Evolutionary conservation across 768 basidiomycete species (phyloP).

Genomic region (Mrakia blollopis): DNA sequence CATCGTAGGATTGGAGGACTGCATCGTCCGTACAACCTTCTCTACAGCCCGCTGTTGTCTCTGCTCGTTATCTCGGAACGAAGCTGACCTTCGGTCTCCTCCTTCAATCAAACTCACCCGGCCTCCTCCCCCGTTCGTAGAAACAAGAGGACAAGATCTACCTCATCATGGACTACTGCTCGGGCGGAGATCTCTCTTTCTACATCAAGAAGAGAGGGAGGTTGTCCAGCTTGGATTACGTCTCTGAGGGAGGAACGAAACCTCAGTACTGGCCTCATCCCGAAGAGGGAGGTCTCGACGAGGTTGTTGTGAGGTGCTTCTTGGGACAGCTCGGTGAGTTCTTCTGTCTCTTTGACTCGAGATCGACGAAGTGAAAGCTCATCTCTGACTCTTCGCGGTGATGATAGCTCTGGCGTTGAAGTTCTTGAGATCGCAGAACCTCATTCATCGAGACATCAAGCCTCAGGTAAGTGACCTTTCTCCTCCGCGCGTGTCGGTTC

Average conservation of each 20-base stretch:
- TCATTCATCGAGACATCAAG: slow-evolving; percentile 96
- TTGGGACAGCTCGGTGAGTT: slow-evolving; percentile 76
- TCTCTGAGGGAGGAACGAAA: slow-evolving; percentile 47
- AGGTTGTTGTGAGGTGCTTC: slow-evolving; percentile 85
- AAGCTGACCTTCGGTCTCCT: background rate
- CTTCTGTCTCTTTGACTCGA: slow-evolving; percentile 5
- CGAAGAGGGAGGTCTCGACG: slow-evolving; percentile 79
- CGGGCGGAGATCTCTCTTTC: slow-evolving; percentile 89
- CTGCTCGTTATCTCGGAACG: background rate
- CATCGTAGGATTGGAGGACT: slow-evolving; percentile 87
- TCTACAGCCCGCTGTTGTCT: no score
- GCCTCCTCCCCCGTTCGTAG: slow-evolving; percentile 36
- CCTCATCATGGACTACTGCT: slow-evolving; percentile 95
- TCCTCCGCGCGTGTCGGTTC: background rate
- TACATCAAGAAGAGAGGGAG: slow-evolving; percentile 98
- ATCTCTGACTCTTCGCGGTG: background rate
- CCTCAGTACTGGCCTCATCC: slow-evolving; percentile 88
- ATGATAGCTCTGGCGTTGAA: slow-evolving; percentile 78
- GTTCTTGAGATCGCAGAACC: slow-evolving; percentile 77
- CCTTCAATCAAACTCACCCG: background rate
- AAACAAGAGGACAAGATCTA: slow-evolving; percentile 57
- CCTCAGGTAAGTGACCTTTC: slow-evolving; percentile 59
- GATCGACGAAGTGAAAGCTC: slow-evolving; percentile 2
- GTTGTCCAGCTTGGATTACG: slow-evolving; percentile 79
- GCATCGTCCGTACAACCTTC: slow-evolving; percentile 59